phyloP scores from a whole-genome alignment of 257 asterid species.

The Capsicum rhomboideum region DNA sequence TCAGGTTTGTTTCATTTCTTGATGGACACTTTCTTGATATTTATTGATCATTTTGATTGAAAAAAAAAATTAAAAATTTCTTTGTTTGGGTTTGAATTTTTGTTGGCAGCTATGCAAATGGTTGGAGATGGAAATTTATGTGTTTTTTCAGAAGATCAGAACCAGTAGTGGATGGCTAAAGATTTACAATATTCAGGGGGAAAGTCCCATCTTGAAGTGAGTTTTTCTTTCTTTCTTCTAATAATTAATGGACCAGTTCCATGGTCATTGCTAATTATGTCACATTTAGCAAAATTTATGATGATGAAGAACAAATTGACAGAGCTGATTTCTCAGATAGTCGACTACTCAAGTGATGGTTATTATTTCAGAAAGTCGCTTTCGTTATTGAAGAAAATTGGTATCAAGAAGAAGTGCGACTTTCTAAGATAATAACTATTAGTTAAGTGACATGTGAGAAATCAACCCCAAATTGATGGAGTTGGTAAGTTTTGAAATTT shows the following conservation, averaged over 20 bases:
- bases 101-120: constrained; percentile 23
- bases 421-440: no score
- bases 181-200: constrained; percentile 13
- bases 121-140: constrained; percentile 23
- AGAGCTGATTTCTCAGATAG: no score
- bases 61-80: neutral
- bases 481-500: neutral
- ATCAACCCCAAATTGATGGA: no score
- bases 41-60: neutral
- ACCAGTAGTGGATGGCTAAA: constrained; percentile 21
- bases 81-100: neutral
- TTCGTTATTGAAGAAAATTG: no score
- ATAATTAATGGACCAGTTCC: neutral
- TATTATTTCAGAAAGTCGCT: no score
- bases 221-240: neutral
- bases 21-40: neutral
- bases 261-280: neutral
- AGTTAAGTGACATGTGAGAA: no score
- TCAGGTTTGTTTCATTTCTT: neutral
- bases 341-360: no score
- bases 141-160: constrained; percentile 8
- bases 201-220: constrained; percentile 31
- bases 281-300: neutral
- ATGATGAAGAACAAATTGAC: neutral
- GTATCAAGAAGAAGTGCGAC: no score